phyloP scores from a whole-genome alignment of 306 rosid genomes.

The Rubus idaeus region DNA sequence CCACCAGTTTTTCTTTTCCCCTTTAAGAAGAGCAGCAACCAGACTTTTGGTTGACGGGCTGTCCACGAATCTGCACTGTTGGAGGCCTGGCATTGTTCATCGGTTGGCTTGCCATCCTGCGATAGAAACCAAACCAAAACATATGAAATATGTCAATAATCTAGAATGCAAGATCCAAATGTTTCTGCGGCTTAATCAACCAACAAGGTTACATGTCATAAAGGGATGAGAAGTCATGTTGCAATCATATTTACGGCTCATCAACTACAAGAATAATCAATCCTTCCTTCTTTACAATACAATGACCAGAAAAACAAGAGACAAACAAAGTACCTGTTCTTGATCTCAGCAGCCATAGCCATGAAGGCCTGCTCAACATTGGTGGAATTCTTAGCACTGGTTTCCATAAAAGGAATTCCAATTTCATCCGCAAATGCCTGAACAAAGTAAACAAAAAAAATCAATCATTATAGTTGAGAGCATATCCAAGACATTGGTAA shows the following conservation, averaged over 20 bases:
- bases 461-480: neutral
- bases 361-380: slow-evolving; percentile 61
- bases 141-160: slow-evolving; percentile 8
- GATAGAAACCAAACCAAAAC: neutral
- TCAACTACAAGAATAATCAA: neutral
- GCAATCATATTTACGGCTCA: neutral
- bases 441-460: neutral
- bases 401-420: slow-evolving; percentile 59
- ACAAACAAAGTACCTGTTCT: slow-evolving; percentile 35
- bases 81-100: slow-evolving; percentile 91
- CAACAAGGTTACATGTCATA: neutral
- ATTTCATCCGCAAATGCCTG: slow-evolving; percentile 59
- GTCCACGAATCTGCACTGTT: slow-evolving; percentile 95
- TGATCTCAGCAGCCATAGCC: slow-evolving; percentile 64
- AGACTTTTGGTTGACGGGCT: slow-evolving; percentile 93
- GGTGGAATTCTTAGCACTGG: slow-evolving; percentile 56
- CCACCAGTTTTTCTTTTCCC: slow-evolving; percentile 23
- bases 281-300: neutral
- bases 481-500: neutral
- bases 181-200: neutral
- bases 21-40: slow-evolving; percentile 95
- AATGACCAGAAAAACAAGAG: neutral
- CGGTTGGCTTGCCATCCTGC: slow-evolving; percentile 99
- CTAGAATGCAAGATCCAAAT: neutral
- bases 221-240: neutral